These are phyloP conservation scores for Orychophragmus violaceus DNA, from an alignment of 345 rosid genomes.

Conservation along the genomic window DNA sequence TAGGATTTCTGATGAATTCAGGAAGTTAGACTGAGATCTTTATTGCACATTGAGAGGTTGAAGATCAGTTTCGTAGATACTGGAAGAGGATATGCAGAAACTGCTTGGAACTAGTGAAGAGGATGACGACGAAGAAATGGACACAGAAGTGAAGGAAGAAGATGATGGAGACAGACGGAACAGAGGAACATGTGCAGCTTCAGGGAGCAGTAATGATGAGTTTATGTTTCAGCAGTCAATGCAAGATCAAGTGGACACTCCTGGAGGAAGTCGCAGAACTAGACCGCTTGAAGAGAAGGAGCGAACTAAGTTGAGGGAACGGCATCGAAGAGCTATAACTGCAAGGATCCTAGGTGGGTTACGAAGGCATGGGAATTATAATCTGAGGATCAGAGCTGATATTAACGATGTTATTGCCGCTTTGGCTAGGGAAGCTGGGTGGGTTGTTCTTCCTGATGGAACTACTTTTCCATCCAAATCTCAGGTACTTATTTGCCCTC, in stretches of 20 bases:
- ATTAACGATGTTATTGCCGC: slow-evolving; percentile 98
- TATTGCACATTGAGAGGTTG: too few species aligned
- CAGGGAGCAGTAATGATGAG: slow-evolving; percentile 46
- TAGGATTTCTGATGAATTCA: neutral
- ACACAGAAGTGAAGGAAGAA: slow-evolving; percentile 87
- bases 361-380: slow-evolving; percentile 95
- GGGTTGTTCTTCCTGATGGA: slow-evolving; percentile 99
- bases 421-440: slow-evolving; percentile 98
- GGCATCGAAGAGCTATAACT: slow-evolving; percentile 93
- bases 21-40: too few species aligned
- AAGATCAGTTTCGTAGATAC: too few species aligned
- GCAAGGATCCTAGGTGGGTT: slow-evolving; percentile 97
- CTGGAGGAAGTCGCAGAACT: slow-evolving; percentile 68
- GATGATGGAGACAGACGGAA: slow-evolving; percentile 54
- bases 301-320: slow-evolving; percentile 93
- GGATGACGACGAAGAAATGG: slow-evolving; percentile 90
- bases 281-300: slow-evolving; percentile 95
- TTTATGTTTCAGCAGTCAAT: slow-evolving; percentile 56
- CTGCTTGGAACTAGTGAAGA: slow-evolving; percentile 71
- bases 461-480: slow-evolving; percentile 94
- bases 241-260: slow-evolving; percentile 71
- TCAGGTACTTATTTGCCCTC: slow-evolving; percentile 49
- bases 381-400: slow-evolving; percentile 97
- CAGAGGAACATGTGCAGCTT: slow-evolving; percentile 44
- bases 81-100: slow-evolving; percentile 61